phyloP scores from a whole-genome alignment of 805 yeast genomes.

The Myxozyma neotropica region DNA sequence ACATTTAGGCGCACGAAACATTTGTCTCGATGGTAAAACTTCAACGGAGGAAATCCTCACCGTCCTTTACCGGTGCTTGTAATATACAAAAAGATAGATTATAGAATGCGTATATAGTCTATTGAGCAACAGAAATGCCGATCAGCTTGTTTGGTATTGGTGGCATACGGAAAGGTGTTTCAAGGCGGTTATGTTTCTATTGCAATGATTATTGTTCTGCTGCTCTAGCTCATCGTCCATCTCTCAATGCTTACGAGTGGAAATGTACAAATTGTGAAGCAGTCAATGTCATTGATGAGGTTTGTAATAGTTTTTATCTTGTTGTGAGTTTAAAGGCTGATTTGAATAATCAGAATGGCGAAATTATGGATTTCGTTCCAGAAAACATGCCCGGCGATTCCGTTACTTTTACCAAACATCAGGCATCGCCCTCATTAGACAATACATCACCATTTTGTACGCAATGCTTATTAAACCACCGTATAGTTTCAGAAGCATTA shows the following conservation, averaged over 20 bases:
- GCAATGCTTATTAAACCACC: constrained; percentile 21
- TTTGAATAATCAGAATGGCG: constrained; percentile 17
- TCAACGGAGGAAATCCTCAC: no score
- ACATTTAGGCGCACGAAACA: no score
- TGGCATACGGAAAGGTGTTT: not conserved
- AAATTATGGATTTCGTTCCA: constrained; percentile 22
- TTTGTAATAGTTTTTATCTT: not conserved
- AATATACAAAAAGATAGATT: no score
- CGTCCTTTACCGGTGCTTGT: no score
- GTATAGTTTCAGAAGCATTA: constrained; percentile 23
- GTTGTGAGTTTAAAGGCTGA: not conserved
- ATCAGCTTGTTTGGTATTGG: constrained; percentile 1
- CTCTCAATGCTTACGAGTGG: constrained; percentile 15
- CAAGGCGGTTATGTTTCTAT: constrained; percentile 20
- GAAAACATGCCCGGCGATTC: constrained; percentile 1
- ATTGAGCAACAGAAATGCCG: not conserved
- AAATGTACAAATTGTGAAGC: constrained; percentile 28
- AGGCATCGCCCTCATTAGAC: not conserved
- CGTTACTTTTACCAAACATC: not conserved
- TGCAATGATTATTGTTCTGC: constrained; percentile 13
- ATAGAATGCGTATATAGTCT: no score
- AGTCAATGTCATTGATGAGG: constrained; percentile 23
- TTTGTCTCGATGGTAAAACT: no score
- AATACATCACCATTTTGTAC: constrained; percentile 26
- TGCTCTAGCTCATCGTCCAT: not conserved